Evolutionary conservation across 805 yeast species (phyloP).

Genomic region (Phaffomyces antillensis): DNA sequence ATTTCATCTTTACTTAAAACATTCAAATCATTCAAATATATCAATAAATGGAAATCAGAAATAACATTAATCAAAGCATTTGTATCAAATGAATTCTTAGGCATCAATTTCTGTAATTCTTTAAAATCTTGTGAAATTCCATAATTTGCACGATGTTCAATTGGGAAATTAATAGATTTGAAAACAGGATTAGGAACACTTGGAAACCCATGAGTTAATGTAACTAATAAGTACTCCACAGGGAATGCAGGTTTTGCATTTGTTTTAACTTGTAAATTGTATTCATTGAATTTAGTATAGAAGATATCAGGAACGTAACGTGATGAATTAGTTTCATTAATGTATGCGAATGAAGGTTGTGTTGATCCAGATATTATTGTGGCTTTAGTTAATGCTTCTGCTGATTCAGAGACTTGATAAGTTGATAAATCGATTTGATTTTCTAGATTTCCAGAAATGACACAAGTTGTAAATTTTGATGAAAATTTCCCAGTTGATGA

Average conservation of each 20-base stretch:
- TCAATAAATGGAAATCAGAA: slow-evolving; percentile 73
- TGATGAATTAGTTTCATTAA: slow-evolving; percentile 61
- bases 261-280: slow-evolving; percentile 77
- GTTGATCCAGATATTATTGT: slow-evolving; percentile 83
- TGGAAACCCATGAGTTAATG: slow-evolving; percentile 92
- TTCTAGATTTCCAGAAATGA: slow-evolving; percentile 77
- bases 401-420: slow-evolving; percentile 82
- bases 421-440: slow-evolving; percentile 89
- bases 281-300: slow-evolving; percentile 79
- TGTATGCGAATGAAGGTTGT: slow-evolving; percentile 79
- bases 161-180: slow-evolving; percentile 46
- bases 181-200: slow-evolving; percentile 48
- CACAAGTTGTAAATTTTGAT: slow-evolving; percentile 91
- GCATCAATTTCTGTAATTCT: slow-evolving; percentile 46
- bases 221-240: slow-evolving; percentile 79
- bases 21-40: slow-evolving; percentile 48
- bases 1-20: slow-evolving; percentile 54
- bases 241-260: slow-evolving; percentile 92
- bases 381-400: slow-evolving; percentile 83
- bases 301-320: slow-evolving; percentile 94
- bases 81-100: slow-evolving; percentile 21
- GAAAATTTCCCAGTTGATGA: slow-evolving; percentile 61
- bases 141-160: slow-evolving; percentile 72
- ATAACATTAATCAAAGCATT: slow-evolving; percentile 29
- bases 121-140: slow-evolving; percentile 67